Conservation (phyloP, 139 green algal species). For the Chlorella sorokiniana region DNA sequence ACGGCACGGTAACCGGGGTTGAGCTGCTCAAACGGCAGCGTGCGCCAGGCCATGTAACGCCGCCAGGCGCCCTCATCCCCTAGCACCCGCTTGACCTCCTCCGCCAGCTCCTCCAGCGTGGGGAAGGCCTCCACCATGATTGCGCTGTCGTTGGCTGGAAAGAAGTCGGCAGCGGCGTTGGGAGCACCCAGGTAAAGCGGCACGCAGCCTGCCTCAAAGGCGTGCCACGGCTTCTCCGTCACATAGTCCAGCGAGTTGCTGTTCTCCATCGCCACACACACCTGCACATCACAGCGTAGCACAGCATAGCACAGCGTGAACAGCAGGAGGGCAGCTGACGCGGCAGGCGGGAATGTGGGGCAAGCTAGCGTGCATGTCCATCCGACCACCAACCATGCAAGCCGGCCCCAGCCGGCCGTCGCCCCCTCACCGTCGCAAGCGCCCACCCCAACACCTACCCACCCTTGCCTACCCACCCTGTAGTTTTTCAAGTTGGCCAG, state of each 20-base stretch:
- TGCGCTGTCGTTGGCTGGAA: neutral
- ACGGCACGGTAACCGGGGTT: neutral
- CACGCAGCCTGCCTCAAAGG: neutral
- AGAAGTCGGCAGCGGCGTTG: neutral
- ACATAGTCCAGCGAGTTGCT: neutral
- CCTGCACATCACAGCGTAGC: neutral
- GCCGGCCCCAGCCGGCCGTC: no score
- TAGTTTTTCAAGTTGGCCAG: neutral
- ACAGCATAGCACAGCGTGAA: no score
- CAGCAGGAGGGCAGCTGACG: no score
- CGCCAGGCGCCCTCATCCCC: neutral
- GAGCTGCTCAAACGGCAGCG: neutral
- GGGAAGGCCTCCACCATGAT: neutral
- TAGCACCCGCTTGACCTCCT: neutral
- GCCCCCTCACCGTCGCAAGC: neutral
- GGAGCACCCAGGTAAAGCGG: neutral
- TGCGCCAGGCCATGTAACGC: neutral
- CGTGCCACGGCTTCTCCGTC: constrained; percentile 8
- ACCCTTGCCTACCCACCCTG: neutral
- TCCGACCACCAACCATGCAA: no score
- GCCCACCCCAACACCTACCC: neutral
- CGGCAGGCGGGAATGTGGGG: no score
- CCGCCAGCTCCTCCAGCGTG: neutral
- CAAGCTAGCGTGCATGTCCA: no score
- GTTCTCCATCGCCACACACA: constrained; percentile 7